Evolutionary conservation across 345 rosid genomes (phyloP), one percentile per base, ranked within the genome.

Genomic region (Corchorus capsularis): DNA sequence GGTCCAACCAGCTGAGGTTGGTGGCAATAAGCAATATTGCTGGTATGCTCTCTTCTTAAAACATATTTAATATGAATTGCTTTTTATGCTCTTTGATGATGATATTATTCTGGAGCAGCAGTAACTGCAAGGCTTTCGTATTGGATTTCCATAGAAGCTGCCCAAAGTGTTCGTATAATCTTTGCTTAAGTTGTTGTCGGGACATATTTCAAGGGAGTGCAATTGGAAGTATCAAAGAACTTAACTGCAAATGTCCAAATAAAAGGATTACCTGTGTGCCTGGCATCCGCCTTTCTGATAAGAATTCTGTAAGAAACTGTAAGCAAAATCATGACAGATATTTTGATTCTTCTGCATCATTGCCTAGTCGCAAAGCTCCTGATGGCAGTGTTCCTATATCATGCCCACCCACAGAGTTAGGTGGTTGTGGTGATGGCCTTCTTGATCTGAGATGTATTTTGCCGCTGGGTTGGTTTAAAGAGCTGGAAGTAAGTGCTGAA

Each of bases 401-500:
- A 63, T 88, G 94, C 73, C 90, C 90, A 47, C 82, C 89, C 11
- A 66, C 65, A 6, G 90, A 93, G 70, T 86, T 85, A 63, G 90
- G 89, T 82, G 92, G 92, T 27, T 87, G 94, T 81, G 87, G 91
- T 55, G 72, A 82, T 79, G 81, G 88, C 77, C 70, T 75, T 69
- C 90, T 87, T 69, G 76, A 84, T 75, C 83, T 91, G 80, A 86
- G 85, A 74, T 82, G 91, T 72, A 41, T 85, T 78, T 84, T 85
- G 74, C 86, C 94, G 35, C 61, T 75, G 41, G 83, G 81, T 59
- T 85, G 92, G 94, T 83, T 83, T 70, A 91, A 83, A 68, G 89
- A 90, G 80, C 86, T 96, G 85, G 99, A 91, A 87, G 74, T 73
- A 75, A 84, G 81, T 83, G 95, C 99, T 20, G 99, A 96, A 86